Evolutionary conservation across 2,329 filamentous ascomycete genomes (phyloP).

Genomic region (Neopestalotiopsis rosae): DNA sequence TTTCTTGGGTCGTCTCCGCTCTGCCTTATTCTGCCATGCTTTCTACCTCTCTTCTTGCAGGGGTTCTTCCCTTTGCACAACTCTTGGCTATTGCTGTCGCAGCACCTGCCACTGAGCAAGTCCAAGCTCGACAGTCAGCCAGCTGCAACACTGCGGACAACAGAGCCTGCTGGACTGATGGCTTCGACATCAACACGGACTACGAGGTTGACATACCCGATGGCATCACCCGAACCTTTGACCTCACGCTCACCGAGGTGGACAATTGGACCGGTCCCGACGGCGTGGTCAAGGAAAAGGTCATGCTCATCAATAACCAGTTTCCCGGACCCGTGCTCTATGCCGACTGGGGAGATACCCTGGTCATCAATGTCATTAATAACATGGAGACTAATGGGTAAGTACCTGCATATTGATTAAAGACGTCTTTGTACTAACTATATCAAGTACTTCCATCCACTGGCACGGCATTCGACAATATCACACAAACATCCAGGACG

Average conservation of each 20-base stretch:
- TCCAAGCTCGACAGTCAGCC: constrained; percentile 8
- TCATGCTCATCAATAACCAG: constrained; percentile 41
- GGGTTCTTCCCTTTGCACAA: background rate
- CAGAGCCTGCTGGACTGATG: constrained; percentile 38
- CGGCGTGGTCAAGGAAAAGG: constrained; percentile 28
- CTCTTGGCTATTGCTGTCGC: background rate
- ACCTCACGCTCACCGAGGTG: constrained; percentile 33
- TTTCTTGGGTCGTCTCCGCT: background rate
- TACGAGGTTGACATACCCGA: constrained; percentile 33
- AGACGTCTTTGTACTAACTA: background rate
- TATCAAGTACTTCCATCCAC: constrained; percentile 43
- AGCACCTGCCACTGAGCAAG: constrained; percentile 7
- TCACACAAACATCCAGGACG: constrained; percentile 48
- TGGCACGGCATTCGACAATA: constrained; percentile 55
- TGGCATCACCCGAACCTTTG: constrained; percentile 28
- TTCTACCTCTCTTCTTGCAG: background rate
- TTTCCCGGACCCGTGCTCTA: constrained; percentile 20
- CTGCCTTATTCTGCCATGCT: background rate
- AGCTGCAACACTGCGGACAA: constrained; percentile 32
- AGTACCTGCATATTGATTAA: background rate
- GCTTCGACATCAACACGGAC: constrained; percentile 37
- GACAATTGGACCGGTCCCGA: constrained; percentile 29
- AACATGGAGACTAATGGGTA: constrained; percentile 48
- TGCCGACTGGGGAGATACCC: constrained; percentile 49
- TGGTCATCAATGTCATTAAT: constrained; percentile 61